Evolutionary conservation across 1,284 basidiomycete species (phyloP), one percentile per base, ranked within the genome.

Genomic region (Sparassis latifolia): DNA sequence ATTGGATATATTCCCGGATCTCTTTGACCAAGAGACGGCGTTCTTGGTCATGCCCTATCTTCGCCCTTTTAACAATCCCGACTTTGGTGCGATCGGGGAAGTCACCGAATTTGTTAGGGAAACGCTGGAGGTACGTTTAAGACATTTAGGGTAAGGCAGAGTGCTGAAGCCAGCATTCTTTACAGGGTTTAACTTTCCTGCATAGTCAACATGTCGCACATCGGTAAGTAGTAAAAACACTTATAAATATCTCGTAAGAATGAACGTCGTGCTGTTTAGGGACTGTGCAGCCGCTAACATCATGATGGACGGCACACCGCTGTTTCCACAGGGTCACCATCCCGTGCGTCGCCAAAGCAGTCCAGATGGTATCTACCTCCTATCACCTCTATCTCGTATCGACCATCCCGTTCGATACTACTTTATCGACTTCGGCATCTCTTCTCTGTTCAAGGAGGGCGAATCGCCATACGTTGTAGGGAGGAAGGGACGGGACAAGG

Each of bases 21-120:
- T 43, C 0, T 44, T 48, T 1, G 57, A 62, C 6, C 29, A 46
- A 1, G 33, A 40, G 0, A 47, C 58, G 1, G 56, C 57, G 0
- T 61, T 58, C 33, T 35, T 69, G 4, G 64, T 68, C 3, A 64
- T 69, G 62, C 68, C 67, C 1, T 60, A 67, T 27, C 45, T 69
- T 0, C 57, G 61, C 0, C 39, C 49, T 10, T 48, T 57, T 10
- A 52, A 66, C 33, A 31, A 53, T 6, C 65, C 65, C 0, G 38
- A 37, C 1, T 65, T 66, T 27, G 48, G 49, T 0, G 38, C 49
- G 2, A 45, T 67, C 0, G 56, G 49, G 2, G 66, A 66, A 41
- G 43, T 62, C 5, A 3, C 66, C 2, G 64, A 64, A n/a, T 67
- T 64, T 42, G 52, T 57, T 0, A 53, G 57, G 5, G 65, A 67